Evolutionary conservation across 352 stramenopile species (phyloP).

Genomic region (Globisporangium okanoganense): DNA sequence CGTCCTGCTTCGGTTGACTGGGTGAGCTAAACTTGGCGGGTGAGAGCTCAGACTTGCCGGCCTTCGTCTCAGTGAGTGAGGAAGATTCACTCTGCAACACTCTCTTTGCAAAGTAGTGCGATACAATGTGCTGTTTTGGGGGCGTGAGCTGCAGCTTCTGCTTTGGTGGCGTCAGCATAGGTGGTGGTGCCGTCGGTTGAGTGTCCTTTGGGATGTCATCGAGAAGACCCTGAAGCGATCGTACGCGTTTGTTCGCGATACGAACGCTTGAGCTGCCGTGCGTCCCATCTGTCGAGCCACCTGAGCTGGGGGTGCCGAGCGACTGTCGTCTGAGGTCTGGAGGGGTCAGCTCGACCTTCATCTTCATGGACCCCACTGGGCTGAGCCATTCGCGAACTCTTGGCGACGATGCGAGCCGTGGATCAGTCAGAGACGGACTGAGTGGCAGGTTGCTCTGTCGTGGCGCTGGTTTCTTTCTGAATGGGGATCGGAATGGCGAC

Average conservation of each 20-base stretch:
- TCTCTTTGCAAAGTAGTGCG: conserved; percentile 41
- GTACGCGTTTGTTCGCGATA: conserved; percentile 62
- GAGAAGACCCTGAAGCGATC: conserved; percentile 73
- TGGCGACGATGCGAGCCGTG: conserved; percentile 17
- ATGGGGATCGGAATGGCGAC: conserved; percentile 73
- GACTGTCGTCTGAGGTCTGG: conserved; percentile 31
- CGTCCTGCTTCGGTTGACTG: conserved; percentile 1
- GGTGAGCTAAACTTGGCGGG: background rate
- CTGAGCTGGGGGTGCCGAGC: conserved; percentile 9
- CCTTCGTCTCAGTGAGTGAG: background rate
- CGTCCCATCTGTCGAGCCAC: conserved; percentile 13
- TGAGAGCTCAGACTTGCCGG: background rate
- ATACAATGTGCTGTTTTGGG: conserved; percentile 27
- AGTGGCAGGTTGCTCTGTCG: conserved; percentile 21
- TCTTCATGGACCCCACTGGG: conserved; percentile 38
- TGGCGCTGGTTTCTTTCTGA: conserved; percentile 64
- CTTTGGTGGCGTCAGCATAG: conserved; percentile 13
- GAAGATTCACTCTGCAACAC: conserved; percentile 9
- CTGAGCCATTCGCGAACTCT: conserved; percentile 65
- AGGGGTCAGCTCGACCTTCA: conserved; percentile 20
- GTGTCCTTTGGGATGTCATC: conserved; percentile 51
- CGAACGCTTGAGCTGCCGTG: conserved; percentile 17
- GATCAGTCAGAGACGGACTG: conserved; percentile 18
- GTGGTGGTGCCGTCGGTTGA: conserved; percentile 5
- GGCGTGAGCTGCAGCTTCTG: background rate